These are phyloP conservation scores for Candida incommunis DNA, from an alignment of 805 yeast species.

Conservation along the genomic window DNA sequence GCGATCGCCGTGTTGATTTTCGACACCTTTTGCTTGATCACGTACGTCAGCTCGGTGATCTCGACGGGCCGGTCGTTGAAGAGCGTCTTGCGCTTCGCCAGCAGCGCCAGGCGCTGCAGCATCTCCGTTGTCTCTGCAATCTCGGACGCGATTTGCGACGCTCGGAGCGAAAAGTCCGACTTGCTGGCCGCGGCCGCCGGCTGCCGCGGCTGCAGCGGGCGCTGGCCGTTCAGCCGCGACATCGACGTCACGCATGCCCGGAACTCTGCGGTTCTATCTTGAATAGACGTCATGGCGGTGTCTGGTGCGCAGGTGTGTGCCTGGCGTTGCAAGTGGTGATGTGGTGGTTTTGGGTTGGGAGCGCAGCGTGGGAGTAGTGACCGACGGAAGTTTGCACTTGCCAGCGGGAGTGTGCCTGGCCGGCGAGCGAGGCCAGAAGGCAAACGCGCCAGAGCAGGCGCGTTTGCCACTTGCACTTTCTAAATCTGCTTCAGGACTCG, in stretches of 20 bases:
- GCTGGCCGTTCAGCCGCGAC: slow-evolving; percentile 38
- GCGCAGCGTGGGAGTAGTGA: too few relatives aligned
- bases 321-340: too few relatives aligned
- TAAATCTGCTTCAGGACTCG: too few relatives aligned
- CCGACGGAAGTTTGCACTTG: too few relatives aligned
- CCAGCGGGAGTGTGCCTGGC: too few relatives aligned
- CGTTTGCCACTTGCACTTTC: too few relatives aligned
- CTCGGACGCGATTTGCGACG: slow-evolving; percentile 76
- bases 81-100: slow-evolving; percentile 82
- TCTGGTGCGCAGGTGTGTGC: too few relatives aligned
- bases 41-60: slow-evolving; percentile 79
- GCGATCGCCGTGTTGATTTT: slow-evolving; percentile 60
- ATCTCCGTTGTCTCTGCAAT: slow-evolving; percentile 75
- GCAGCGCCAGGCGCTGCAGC: slow-evolving; percentile 61
- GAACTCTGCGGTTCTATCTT: slow-evolving; percentile 85
- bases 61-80: slow-evolving; percentile 92
- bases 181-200: slow-evolving; percentile 15
- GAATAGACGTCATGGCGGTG: slow-evolving; percentile 24
- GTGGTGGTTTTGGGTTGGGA: too few relatives aligned
- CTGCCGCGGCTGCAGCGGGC: slow-evolving; percentile 10
- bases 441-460: too few relatives aligned
- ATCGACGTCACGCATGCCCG: slow-evolving; percentile 78
- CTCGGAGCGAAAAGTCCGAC: slow-evolving; percentile 55
- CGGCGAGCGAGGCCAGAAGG: too few relatives aligned
- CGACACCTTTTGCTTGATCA: slow-evolving; percentile 70